These are phyloP conservation scores for Phytopythium cucurbitacearum DNA, from an alignment of 352 stramenopile species.

Conservation along the genomic window DNA sequence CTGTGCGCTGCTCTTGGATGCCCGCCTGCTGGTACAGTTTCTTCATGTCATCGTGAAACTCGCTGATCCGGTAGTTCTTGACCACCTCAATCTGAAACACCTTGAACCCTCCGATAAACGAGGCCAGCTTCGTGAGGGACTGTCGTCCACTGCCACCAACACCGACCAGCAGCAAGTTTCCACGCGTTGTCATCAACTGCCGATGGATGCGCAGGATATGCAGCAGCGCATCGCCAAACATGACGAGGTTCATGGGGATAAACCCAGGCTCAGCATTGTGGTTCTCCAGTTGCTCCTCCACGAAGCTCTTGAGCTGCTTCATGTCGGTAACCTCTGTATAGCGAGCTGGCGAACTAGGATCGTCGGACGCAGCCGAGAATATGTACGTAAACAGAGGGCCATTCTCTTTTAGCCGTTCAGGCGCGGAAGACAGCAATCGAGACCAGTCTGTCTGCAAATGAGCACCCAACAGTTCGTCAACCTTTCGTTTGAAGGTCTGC, in stretches of 20 bases:
- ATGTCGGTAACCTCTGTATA: constrained; percentile 86
- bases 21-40: constrained; percentile 81
- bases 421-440: constrained; percentile 43
- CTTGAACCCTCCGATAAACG: constrained; percentile 88
- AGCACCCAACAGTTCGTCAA: constrained; percentile 68
- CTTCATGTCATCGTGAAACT: constrained; percentile 94
- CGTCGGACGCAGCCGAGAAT: constrained; percentile 43
- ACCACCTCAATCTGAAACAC: constrained; percentile 92
- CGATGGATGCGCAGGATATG: constrained; percentile 91
- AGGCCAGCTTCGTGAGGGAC: constrained; percentile 82
- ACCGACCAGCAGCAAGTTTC: constrained; percentile 90
- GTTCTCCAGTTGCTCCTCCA: constrained; percentile 90
- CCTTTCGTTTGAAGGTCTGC: constrained; percentile 85
- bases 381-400: constrained; percentile 81
- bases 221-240: constrained; percentile 89
- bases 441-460: constrained; percentile 82
- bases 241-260: constrained; percentile 87
- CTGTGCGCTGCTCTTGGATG: constrained; percentile 76
- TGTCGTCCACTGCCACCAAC: constrained; percentile 90
- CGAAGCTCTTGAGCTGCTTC: constrained; percentile 81
- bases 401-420: constrained; percentile 74
- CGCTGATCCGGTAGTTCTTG: constrained; percentile 90
- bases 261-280: constrained; percentile 89
- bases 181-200: constrained; percentile 81
- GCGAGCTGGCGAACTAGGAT: constrained; percentile 17